Evolutionary conservation across 805 yeast species (phyloP).

Genomic region (Myxozyma sirexii): DNA sequence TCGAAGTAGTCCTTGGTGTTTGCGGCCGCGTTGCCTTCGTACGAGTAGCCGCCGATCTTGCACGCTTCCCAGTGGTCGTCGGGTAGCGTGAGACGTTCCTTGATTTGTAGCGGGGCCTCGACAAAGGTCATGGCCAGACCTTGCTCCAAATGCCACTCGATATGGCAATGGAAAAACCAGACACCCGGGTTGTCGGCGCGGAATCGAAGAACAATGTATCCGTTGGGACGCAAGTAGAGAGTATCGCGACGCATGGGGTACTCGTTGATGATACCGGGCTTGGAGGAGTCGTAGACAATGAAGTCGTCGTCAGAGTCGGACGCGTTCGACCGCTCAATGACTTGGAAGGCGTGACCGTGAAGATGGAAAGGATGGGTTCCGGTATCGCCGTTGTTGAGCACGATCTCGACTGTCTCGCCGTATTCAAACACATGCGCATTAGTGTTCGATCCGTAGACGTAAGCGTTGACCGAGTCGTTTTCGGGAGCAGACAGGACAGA

Average conservation of each 20-base stretch:
- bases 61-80: slow-evolving; percentile 63
- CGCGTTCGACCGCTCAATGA: slow-evolving; percentile 68
- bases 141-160: slow-evolving; percentile 97
- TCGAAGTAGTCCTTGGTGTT: slow-evolving; percentile 63
- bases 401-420: slow-evolving; percentile 73
- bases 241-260: slow-evolving; percentile 86
- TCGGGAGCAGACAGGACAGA: slow-evolving; percentile 61
- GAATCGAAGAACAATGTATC: slow-evolving; percentile 83
- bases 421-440: slow-evolving; percentile 70
- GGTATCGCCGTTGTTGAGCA: slow-evolving; percentile 81
- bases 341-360: slow-evolving; percentile 92
- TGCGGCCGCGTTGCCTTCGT: slow-evolving; percentile 87
- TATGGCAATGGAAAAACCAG: slow-evolving; percentile 98
- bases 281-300: slow-evolving; percentile 57
- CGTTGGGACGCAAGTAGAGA: slow-evolving; percentile 75
- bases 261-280: slow-evolving; percentile 58
- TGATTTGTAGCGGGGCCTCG: slow-evolving; percentile 77
- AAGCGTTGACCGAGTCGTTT: slow-evolving; percentile 52
- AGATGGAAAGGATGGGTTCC: slow-evolving; percentile 98
- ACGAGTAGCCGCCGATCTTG: slow-evolving; percentile 54
- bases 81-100: slow-evolving; percentile 58
- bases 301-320: slow-evolving; percentile 57
- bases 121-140: slow-evolving; percentile 81
- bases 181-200: slow-evolving; percentile 95
- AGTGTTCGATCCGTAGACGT: slow-evolving; percentile 82